Percentiles rank a stretch among this genome's conserved stretches.
These are phyloP conservation scores for Boletus sp. DNA, from an alignment of 768 basidiomycete species.

Conservation along the genomic window DNA sequence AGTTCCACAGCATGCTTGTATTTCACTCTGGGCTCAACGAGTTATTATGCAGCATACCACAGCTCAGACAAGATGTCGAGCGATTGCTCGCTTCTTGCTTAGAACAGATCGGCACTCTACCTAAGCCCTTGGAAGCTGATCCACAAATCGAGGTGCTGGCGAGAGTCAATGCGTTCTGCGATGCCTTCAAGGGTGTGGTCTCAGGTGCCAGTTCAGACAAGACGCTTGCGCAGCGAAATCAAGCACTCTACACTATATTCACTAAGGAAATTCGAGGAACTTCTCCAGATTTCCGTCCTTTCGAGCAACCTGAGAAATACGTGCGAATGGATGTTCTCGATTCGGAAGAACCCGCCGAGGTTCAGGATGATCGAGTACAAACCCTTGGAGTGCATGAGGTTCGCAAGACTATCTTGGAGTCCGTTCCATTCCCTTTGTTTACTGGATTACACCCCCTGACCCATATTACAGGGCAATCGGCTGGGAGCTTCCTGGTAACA, in stretches of 20 bases:
- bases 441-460: not conserved
- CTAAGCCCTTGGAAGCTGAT: conserved; percentile 36
- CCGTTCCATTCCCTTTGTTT: conserved; percentile 1
- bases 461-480: conserved; percentile 32
- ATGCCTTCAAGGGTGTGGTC: conserved; percentile 34
- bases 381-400: conserved; percentile 35
- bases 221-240: conserved; percentile 36
- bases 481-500: conserved; percentile 43
- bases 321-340: conserved; percentile 11
- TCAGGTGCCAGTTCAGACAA: conserved; percentile 36
- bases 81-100: conserved; percentile 37
- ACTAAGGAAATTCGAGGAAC: conserved; percentile 37
- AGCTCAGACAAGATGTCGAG: conserved; percentile 40
- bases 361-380: not conserved
- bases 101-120: conserved; percentile 39
- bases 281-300: conserved; percentile 42
- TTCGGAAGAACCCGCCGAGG: not conserved
- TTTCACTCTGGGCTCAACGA: conserved; percentile 1
- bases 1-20: not conserved
- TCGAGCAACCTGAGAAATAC: conserved; percentile 14
- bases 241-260: conserved; percentile 33
- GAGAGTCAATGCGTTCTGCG: conserved; percentile 46
- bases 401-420: conserved; percentile 36
- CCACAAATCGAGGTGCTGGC: conserved; percentile 46
- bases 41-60: conserved; percentile 42